Percentiles rank a stretch among this genome's conserved stretches.
phyloP scores from a whole-genome alignment of 176 grass and related monocot species.

The Cocos nucifera region DNA sequence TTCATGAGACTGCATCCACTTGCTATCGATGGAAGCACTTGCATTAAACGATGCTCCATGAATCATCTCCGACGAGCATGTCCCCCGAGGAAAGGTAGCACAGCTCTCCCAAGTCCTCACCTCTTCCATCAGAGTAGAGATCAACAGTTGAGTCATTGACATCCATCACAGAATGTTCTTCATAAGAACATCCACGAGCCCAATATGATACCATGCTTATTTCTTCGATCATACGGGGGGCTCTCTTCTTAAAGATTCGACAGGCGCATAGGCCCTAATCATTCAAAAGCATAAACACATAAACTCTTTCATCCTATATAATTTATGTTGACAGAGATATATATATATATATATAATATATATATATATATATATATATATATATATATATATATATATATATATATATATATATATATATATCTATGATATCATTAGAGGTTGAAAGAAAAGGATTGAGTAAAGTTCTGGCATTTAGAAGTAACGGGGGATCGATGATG shows the following conservation, averaged over 20 bases:
- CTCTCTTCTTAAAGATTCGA: slow-evolving; percentile 89
- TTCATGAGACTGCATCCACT: slow-evolving; percentile 69
- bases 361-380: too few relatives aligned
- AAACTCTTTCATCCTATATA: too few relatives aligned
- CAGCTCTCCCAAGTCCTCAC: slow-evolving; percentile 56
- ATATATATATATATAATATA: too few relatives aligned
- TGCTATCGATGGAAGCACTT: slow-evolving; percentile 34
- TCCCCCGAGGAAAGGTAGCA: slow-evolving; percentile 45
- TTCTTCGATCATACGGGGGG: slow-evolving; percentile 61
- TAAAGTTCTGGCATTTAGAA: background rate
- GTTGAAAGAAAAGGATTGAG: background rate
- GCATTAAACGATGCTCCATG: slow-evolving; percentile 13
- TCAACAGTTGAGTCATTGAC: slow-evolving; percentile 38
- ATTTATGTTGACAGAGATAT: too few relatives aligned
- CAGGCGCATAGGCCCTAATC: slow-evolving; percentile 76
- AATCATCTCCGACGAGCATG: slow-evolving; percentile 23
- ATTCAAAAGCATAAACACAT: too few relatives aligned
- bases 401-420: background rate
- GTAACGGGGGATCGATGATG: background rate
- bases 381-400: too few relatives aligned
- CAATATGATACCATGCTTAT: too few relatives aligned
- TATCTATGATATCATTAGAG: background rate
- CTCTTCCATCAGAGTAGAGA: slow-evolving; percentile 55
- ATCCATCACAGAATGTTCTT: slow-evolving; percentile 48
- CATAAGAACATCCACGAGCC: too few relatives aligned